A percentile compares a stretch with the other conserved stretches of the same genome.
Conservation (phyloP, 768 basidiomycete genomes). For the Boletus sp. region DNA sequence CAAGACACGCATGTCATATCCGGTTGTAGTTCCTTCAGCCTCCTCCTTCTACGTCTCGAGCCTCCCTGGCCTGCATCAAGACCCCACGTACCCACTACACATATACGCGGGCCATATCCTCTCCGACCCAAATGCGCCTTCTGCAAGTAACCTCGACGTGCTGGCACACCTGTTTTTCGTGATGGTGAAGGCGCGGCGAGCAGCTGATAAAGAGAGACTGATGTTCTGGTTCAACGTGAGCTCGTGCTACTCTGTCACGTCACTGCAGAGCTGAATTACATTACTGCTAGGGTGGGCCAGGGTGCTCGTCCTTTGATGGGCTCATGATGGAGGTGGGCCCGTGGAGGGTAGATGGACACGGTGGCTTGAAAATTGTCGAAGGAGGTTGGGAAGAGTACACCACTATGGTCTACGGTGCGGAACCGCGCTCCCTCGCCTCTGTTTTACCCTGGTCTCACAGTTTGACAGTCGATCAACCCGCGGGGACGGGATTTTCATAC, state of each 20-base stretch:
- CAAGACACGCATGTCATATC: neutral
- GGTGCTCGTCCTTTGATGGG: constrained; percentile 96
- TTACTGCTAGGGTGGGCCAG: constrained; percentile 78
- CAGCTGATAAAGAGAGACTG: constrained; percentile 86
- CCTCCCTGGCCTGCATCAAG: constrained; percentile 75
- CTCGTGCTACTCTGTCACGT: neutral
- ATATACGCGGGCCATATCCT: constrained; percentile 84
- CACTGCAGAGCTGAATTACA: neutral
- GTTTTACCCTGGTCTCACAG: constrained; percentile 7
- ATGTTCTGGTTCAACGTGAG: constrained; percentile 97
- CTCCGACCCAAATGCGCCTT: constrained; percentile 64
- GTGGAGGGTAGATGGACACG: constrained; percentile 73
- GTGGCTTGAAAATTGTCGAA: constrained; percentile 68
- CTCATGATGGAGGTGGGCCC: constrained; percentile 99
- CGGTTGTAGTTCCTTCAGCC: constrained; percentile 62
- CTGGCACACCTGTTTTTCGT: constrained; percentile 86
- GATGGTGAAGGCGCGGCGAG: constrained; percentile 80
- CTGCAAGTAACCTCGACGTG: constrained; percentile 54
- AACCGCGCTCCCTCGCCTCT: constrained; percentile 8
- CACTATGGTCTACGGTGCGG: constrained; percentile 85
- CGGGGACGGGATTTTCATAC: constrained; percentile 93
- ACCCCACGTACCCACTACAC: constrained; percentile 66
- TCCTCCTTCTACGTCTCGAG: constrained; percentile 80
- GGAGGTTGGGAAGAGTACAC: constrained; percentile 99
- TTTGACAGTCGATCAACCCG: constrained; percentile 89